Percentiles rank a stretch among this genome's conserved stretches.
Evolutionary conservation across 169 alveolate genomes (phyloP).

Genomic region (Toxoplasma gondii): DNA sequence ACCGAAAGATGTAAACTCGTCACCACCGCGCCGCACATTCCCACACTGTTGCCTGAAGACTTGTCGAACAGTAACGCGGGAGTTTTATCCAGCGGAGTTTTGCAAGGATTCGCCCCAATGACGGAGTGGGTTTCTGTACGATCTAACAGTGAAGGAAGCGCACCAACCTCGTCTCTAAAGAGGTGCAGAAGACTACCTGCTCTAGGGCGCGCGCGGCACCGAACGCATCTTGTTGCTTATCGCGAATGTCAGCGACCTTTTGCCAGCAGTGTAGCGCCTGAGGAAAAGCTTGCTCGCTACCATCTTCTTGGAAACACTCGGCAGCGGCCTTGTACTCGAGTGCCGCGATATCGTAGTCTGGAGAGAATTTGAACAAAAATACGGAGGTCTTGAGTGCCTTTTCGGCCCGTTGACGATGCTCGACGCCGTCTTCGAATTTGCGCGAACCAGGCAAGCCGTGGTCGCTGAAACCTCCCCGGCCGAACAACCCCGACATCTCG

Average conservation of each 20-base stretch:
- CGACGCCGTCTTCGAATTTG: neutral
- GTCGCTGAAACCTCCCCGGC: neutral
- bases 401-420: constrained; percentile 10
- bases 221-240: neutral
- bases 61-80: too few species aligned
- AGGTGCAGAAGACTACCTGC: neutral
- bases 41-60: too few species aligned
- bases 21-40: too few species aligned
- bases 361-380: neutral
- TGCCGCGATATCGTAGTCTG: constrained; percentile 10
- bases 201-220: constrained; percentile 23
- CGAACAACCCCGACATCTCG: neutral
- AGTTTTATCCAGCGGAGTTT: too few species aligned
- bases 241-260: neutral
- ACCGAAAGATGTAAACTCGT: too few species aligned
- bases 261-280: constrained; percentile 8
- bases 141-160: too few species aligned
- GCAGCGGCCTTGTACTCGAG: constrained; percentile 8
- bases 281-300: neutral
- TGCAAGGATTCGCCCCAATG: too few species aligned
- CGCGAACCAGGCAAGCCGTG: neutral
- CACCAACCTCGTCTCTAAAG: neutral
- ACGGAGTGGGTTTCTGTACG: too few species aligned
- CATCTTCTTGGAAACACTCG: neutral
- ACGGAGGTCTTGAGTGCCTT: constrained; percentile 3